Evolutionary conservation across 163 green algal species (phyloP), one percentile per base, ranked within the genome.

Genomic region (Dunaliella salina): DNA sequence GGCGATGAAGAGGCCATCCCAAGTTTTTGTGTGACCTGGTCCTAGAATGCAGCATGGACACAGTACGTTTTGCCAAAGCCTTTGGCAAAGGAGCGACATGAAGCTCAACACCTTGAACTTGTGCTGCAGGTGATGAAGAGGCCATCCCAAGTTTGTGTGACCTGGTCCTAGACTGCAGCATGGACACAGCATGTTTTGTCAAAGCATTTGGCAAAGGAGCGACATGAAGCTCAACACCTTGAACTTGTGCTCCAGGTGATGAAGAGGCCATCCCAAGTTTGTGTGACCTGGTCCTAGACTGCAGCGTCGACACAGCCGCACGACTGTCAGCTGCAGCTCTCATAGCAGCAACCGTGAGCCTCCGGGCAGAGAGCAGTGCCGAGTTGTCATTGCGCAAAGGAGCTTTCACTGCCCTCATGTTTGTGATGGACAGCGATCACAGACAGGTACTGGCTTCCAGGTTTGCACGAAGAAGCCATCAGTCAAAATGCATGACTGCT

Each of bases 241-340:
- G 40, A 50, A 50, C 40, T 50, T 50, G 40, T 50, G 40, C 40
- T 50, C 8, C 11, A 30, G 30, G 35, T 59, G 79, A 82, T 33
- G 32, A 30, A 59, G 79, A 45, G 32, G 79, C 79, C 30, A 30
- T 82, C n/a, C 32, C 32, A 8, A 59, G 32, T 33, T 30, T 82
- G 5, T 82, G 79, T 29, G 79, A 82, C 32, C 79, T 82, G 11
- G 40, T 30, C 79, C n/a, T 59, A 29, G 79, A 82, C 79, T 29
- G 45, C 79, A 59, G 32, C 79, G n/a, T 59, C 1, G 79, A 82
- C 32, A 24, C 32, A 35, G 35, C 35, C 15, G 34, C 32, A 15
- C 79, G 79, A 13, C 11, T 82, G 79, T 82, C 79, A 32, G 79
- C 79, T 82, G 79, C 79, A 30, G 32, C 79, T 18, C 79, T 82